Conservation (phyloP, 192 early-diverging fungal genomes). For the Coemansia biformis region DNA sequence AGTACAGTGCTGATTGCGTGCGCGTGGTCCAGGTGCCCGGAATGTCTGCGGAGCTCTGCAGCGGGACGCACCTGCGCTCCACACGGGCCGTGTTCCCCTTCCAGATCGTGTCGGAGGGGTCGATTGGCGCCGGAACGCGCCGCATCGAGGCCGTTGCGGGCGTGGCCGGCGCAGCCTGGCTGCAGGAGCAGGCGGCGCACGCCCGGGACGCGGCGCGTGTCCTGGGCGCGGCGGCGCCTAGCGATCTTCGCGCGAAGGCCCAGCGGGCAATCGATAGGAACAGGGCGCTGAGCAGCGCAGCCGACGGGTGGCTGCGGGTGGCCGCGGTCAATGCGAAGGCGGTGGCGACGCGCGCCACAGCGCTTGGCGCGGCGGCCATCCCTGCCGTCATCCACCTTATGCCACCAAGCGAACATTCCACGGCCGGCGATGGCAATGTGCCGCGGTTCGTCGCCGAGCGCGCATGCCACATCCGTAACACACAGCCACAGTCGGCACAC, state of each 20-base stretch:
- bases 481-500: constrained; percentile 27
- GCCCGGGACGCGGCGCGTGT: constrained; percentile 56
- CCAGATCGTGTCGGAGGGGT: constrained; percentile 76
- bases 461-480: constrained; percentile 22
- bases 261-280: constrained; percentile 13
- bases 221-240: constrained; percentile 56
- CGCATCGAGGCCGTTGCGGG: constrained; percentile 95
- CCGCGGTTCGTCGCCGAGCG: constrained; percentile 29
- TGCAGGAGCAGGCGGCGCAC: constrained; percentile 61
- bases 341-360: constrained; percentile 24
- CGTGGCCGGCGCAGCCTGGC: constrained; percentile 67
- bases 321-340: constrained; percentile 22
- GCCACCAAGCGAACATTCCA: background rate
- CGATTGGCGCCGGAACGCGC: constrained; percentile 92
- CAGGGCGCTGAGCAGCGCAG: constrained; percentile 12
- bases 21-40: constrained; percentile 81
- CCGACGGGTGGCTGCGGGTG: constrained; percentile 24
- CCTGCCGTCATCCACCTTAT: constrained; percentile 25
- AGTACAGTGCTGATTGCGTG: constrained; percentile 88
- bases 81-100: constrained; percentile 86
- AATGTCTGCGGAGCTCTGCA: constrained; percentile 92
- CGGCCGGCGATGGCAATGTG: background rate
- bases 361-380: constrained; percentile 11
- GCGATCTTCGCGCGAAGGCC: constrained; percentile 56
- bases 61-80: constrained; percentile 89